phyloP scores from a whole-genome alignment of 768 basidiomycete genomes.

The Albatrellus ellisii region DNA sequence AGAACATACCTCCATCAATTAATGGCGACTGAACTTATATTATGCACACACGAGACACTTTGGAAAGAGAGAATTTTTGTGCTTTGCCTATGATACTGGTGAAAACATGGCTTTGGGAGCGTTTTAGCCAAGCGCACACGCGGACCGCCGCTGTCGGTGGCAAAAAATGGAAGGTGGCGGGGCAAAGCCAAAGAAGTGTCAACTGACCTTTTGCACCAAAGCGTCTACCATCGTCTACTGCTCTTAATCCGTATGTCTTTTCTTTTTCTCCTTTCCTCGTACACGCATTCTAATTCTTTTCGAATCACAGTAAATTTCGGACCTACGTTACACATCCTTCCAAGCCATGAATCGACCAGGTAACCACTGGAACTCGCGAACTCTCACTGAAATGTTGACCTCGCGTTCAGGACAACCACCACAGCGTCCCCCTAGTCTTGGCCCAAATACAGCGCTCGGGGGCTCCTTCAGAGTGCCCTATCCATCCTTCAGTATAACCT shows the following conservation, averaged over 20 bases:
- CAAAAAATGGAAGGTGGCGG: slow-evolving; percentile 7
- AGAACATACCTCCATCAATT: neutral
- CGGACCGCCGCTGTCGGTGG: too few species aligned
- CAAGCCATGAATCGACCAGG: slow-evolving; percentile 24
- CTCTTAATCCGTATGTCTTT: too few species aligned
- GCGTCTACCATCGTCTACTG: too few species aligned
- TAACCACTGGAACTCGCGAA: slow-evolving; percentile 8
- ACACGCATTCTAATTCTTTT: neutral
- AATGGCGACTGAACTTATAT: slow-evolving; percentile 7
- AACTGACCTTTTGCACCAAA: slow-evolving; percentile 3
- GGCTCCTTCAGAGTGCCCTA: slow-evolving; percentile 48
- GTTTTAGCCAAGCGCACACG: neutral
- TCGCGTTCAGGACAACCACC: slow-evolving; percentile 55
- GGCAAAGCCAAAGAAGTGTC: slow-evolving; percentile 2
- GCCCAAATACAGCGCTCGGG: slow-evolving; percentile 46
- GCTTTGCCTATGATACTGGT: too few species aligned
- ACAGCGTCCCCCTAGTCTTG: slow-evolving; percentile 66
- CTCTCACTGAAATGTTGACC: slow-evolving; percentile 3
- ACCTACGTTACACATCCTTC: too few species aligned
- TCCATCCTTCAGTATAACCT: slow-evolving; percentile 47
- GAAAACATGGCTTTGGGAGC: too few species aligned
- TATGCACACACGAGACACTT: neutral
- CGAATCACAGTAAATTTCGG: neutral
- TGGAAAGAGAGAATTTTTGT: too few species aligned
- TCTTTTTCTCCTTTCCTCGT: neutral